phyloP scores from a whole-genome alignment of 2,329 filamentous ascomycete species.

The Verticillium tricorpus region DNA sequence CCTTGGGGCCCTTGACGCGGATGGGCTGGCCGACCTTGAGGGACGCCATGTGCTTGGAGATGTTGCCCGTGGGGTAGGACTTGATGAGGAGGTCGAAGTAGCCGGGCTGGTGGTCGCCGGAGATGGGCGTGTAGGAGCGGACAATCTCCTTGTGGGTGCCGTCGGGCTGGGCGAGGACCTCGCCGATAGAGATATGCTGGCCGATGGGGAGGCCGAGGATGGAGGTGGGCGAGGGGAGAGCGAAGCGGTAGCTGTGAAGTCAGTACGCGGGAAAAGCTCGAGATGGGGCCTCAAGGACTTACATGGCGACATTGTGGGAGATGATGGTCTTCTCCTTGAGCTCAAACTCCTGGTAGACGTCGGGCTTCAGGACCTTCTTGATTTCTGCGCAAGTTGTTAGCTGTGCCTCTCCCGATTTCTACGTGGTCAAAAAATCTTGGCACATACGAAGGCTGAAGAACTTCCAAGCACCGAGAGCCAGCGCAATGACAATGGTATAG shows the following conservation, averaged over 20 bases:
- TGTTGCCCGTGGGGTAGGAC: constrained; percentile 95
- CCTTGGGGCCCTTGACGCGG: constrained; percentile 90
- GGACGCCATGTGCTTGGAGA: constrained; percentile 85
- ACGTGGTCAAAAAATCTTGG: constrained; percentile 5
- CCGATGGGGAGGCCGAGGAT: constrained; percentile 96
- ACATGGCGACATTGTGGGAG: constrained; percentile 98
- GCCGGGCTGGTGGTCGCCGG: constrained; percentile 81
- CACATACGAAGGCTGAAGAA: constrained; percentile 66
- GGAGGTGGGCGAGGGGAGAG: constrained; percentile 68
- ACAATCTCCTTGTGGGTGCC: constrained; percentile 79
- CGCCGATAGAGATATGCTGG: constrained; percentile 96
- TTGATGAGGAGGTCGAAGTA: constrained; percentile 97
- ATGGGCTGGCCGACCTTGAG: constrained; percentile 82
- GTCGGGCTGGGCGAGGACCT: constrained; percentile 61
- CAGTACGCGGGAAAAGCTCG: not conserved
- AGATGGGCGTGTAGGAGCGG: constrained; percentile 89
- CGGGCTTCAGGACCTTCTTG: constrained; percentile 81
- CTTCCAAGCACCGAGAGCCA: constrained; percentile 66
- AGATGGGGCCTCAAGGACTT: constrained; percentile 24
- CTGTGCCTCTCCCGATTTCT: not conserved
- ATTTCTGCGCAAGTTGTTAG: constrained; percentile 47
- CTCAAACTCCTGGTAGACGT: constrained; percentile 85
- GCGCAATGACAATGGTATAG: constrained; percentile 63
- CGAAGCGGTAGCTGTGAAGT: constrained; percentile 75
- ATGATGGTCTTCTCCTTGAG: constrained; percentile 93